Percentiles rank a stretch among this genome's conserved stretches.
phyloP scores from a whole-genome alignment of 257 asterid genomes.

The Coffea eugenioides region DNA sequence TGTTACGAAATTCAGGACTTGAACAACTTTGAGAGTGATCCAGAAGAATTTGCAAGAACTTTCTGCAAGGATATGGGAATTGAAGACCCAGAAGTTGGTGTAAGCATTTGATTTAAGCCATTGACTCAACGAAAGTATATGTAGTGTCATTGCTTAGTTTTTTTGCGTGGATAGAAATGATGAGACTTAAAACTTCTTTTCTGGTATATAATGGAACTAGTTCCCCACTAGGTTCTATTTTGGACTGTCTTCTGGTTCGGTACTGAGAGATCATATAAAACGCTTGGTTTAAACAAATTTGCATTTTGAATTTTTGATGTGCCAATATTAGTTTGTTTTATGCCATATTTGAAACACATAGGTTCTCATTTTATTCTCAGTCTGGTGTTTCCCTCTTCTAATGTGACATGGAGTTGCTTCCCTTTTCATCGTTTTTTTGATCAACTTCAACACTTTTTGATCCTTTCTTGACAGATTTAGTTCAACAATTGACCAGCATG shows the following conservation, averaged over 20 bases:
- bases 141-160: background rate
- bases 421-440: too few relatives aligned
- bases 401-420: background rate
- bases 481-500: background rate
- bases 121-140: background rate
- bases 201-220: background rate
- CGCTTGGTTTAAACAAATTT: background rate
- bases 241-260: background rate
- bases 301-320: background rate
- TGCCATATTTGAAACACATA: background rate
- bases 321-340: background rate
- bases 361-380: background rate
- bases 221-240: background rate
- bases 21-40: constrained; percentile 97
- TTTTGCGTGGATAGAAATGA: background rate
- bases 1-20: constrained; percentile 65
- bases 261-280: background rate
- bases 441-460: background rate
- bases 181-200: background rate
- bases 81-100: constrained; percentile 98
- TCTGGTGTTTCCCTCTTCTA: background rate
- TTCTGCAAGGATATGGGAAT: constrained; percentile 93
- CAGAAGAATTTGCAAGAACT: constrained; percentile 91
- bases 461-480: background rate
- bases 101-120: constrained; percentile 38